phyloP scores from a whole-genome alignment of 331 rosid species.

The Malus hybrid region DNA sequence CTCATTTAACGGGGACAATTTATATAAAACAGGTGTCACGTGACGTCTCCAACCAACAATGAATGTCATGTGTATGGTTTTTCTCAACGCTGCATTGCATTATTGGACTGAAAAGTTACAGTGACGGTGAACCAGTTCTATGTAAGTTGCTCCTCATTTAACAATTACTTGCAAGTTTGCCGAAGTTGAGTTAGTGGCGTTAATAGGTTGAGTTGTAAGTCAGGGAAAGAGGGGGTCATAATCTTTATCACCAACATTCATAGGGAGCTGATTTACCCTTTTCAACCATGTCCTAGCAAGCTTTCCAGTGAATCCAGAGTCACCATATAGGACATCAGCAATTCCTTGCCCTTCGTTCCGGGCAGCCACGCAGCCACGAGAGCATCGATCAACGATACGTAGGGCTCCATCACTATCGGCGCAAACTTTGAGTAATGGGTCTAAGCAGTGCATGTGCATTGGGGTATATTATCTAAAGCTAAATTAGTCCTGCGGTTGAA shows the following conservation, averaged over 20 bases:
- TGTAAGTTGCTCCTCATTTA: neutral
- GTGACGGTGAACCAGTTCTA: too few relatives aligned
- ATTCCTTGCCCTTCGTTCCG: constrained; percentile 75
- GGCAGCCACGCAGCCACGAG: constrained; percentile 78
- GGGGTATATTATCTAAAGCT: neutral
- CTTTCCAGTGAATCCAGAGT: constrained; percentile 56
- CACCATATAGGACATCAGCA: constrained; percentile 48
- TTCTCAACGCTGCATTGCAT: neutral
- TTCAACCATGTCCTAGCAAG: constrained; percentile 66
- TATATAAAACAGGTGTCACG: neutral
- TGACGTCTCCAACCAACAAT: neutral
- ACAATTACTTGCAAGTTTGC: neutral
- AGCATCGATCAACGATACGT: constrained; percentile 43
- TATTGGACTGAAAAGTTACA: neutral
- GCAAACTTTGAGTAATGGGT: too few relatives aligned
- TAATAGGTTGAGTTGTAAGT: constrained; percentile 31
- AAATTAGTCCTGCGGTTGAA: neutral
- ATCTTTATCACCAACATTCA: constrained; percentile 62
- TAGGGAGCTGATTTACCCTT: constrained; percentile 60
- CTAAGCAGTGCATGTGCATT: neutral
- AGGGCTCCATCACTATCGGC: constrained; percentile 53
- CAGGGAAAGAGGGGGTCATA: constrained; percentile 65
- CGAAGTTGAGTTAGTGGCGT: neutral
- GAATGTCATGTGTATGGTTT: neutral
- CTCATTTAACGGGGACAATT: neutral